These are phyloP conservation scores for Mortierella polycephala DNA, from an alignment of 371 early-diverging fungal species.

Conservation along the genomic window DNA sequence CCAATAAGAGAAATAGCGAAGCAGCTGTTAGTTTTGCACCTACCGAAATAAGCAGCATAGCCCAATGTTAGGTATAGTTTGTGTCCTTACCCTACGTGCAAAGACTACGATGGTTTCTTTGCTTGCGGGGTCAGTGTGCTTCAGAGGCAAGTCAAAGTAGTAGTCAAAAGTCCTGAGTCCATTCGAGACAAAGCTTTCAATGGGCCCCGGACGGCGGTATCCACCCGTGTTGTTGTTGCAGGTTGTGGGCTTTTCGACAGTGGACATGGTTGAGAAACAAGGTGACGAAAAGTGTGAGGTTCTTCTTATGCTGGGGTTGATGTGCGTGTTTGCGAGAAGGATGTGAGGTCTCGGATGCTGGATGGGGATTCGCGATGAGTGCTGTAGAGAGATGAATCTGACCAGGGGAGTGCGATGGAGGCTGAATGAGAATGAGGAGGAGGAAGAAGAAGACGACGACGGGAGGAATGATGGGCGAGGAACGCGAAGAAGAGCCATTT, in stretches of 20 bases:
- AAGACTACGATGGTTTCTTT: constrained; percentile 50
- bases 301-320: not conserved
- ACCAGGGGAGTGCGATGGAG: no score
- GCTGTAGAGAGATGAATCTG: no score
- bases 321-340: no score
- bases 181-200: constrained; percentile 44
- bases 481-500: no score
- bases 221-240: constrained; percentile 6
- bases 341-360: no score
- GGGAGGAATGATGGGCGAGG: no score
- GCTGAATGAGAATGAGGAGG: no score
- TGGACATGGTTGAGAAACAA: not conserved
- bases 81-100: constrained; percentile 32
- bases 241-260: not conserved
- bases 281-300: not conserved
- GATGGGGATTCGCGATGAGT: no score
- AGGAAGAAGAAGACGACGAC: no score
- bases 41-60: not conserved
- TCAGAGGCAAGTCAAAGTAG: constrained; percentile 51
- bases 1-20: not conserved
- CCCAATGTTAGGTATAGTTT: not conserved
- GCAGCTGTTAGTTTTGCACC: not conserved
- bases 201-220: constrained; percentile 47
- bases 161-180: constrained; percentile 50
- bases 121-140: constrained; percentile 33